These are phyloP conservation scores for Sextonia rubra DNA, from an alignment of 164 flowering plant species.

Conservation along the genomic window DNA sequence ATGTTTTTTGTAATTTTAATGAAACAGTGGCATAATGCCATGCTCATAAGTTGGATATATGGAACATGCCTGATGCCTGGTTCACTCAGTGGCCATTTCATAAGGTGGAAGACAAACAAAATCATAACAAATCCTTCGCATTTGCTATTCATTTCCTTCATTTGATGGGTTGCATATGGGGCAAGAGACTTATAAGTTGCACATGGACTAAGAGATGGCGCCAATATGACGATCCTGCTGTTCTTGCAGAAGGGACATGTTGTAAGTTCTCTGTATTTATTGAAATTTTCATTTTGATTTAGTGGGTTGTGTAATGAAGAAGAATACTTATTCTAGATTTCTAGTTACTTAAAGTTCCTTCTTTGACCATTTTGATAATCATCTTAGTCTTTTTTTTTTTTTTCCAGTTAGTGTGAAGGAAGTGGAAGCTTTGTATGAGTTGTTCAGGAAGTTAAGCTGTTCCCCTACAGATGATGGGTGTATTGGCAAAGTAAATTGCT, in stretches of 20 bases:
- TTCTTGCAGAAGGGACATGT: slow-evolving; percentile 32
- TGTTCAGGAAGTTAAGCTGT: slow-evolving; percentile 37
- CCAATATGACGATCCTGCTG: slow-evolving; percentile 12
- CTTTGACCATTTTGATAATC: too few relatives aligned
- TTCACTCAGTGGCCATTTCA: too few relatives aligned
- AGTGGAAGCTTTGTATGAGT: slow-evolving; percentile 22
- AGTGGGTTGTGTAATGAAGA: neutral
- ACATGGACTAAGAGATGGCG: neutral
- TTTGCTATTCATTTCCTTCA: neutral
- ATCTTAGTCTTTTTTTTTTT: neutral
- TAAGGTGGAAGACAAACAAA: too few relatives aligned
- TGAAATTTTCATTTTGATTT: neutral
- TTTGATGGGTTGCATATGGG: slow-evolving; percentile 31
- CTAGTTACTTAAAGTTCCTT: neutral
- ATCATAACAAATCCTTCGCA: too few relatives aligned
- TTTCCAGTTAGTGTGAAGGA: slow-evolving; percentile 25
- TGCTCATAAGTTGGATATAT: too few relatives aligned
- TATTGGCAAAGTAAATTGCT: slow-evolving; percentile 28
- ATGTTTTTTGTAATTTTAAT: too few relatives aligned
- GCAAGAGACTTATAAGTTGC: slow-evolving; percentile 10
- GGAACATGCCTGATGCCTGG: too few relatives aligned
- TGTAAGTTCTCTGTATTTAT: slow-evolving; percentile 20
- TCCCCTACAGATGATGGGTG: slow-evolving; percentile 28
- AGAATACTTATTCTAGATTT: neutral
- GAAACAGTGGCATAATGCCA: too few relatives aligned